Evolutionary conservation across 495 filamentous ascomycete genomes (phyloP).

Genomic region (Chaetomium cochliodes): DNA sequence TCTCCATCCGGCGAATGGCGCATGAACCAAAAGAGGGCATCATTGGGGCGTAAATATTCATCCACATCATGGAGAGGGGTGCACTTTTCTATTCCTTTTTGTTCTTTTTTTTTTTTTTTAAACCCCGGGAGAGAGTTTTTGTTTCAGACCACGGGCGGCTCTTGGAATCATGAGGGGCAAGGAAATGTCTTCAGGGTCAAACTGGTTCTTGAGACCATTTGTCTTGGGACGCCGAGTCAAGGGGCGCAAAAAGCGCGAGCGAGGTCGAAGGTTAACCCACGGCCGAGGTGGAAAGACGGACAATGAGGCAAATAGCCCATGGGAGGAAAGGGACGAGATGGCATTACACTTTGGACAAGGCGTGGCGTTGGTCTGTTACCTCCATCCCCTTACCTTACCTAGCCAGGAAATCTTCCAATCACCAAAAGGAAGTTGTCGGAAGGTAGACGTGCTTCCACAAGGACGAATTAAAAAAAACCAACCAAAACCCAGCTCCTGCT

Average conservation of each 20-base stretch:
- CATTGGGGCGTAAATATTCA: constrained; percentile 36
- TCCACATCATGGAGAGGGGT: constrained; percentile 9
- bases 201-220: not conserved
- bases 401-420: not conserved
- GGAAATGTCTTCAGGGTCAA: not conserved
- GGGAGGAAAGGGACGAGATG: not conserved
- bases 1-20: constrained; percentile 38
- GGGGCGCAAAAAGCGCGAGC: not conserved
- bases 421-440: constrained; percentile 13
- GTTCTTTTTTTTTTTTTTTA: constrained; percentile 17
- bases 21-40: constrained; percentile 40
- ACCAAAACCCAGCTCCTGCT: not conserved
- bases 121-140: constrained; percentile 13
- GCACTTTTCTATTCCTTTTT: constrained; percentile 15
- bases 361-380: not conserved
- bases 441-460: constrained; percentile 15
- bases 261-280: not conserved
- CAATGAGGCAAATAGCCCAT: not conserved
- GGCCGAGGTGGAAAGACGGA: not conserved
- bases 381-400: not conserved
- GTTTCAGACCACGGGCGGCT: constrained; percentile 6
- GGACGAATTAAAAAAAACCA: constrained; percentile 6
- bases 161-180: not conserved
- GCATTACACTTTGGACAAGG: not conserved
- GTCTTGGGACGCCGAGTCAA: not conserved